Evolutionary conservation across 495 filamentous ascomycete species (phyloP).

Genomic region (Xylaria acuta): DNA sequence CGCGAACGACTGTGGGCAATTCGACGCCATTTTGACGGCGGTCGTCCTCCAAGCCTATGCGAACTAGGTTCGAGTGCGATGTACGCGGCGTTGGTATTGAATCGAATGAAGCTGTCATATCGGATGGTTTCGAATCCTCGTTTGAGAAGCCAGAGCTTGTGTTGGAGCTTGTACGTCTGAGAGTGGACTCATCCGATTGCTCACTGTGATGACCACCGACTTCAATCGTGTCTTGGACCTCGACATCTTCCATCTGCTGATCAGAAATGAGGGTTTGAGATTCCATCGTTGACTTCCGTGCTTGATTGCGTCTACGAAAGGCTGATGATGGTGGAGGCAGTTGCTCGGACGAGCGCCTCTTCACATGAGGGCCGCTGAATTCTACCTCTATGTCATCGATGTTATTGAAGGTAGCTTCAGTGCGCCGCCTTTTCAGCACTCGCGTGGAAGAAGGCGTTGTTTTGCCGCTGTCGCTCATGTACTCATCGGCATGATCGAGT

Average conservation of each 20-base stretch:
- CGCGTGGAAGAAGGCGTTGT: constrained; percentile 33
- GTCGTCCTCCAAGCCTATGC: not conserved
- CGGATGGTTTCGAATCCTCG: constrained; percentile 25
- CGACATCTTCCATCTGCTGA: constrained; percentile 45
- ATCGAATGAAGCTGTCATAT: not conserved
- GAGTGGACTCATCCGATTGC: constrained; percentile 32
- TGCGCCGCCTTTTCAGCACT: constrained; percentile 40
- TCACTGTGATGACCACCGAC: constrained; percentile 47
- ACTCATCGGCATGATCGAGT: constrained; percentile 50
- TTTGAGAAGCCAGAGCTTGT: constrained; percentile 29
- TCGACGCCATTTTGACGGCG: constrained; percentile 5
- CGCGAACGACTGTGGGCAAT: not conserved
- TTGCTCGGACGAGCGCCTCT: constrained; percentile 43
- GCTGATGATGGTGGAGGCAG: constrained; percentile 28
- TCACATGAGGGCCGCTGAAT: constrained; percentile 30
- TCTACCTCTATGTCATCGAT: constrained; percentile 42
- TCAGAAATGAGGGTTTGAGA: constrained; percentile 41
- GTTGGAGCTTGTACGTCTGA: constrained; percentile 30
- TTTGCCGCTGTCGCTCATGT: constrained; percentile 33
- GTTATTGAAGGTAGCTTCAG: constrained; percentile 32
- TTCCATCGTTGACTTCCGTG: constrained; percentile 41
- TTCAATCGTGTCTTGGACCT: constrained; percentile 57
- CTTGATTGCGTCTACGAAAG: constrained; percentile 43
- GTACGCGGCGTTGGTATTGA: constrained; percentile 7
- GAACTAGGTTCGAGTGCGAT: not conserved